Base-by-base conservation (phyloP, 371 early-diverging fungal genomes). In the Mortierella sp. region DNA sequence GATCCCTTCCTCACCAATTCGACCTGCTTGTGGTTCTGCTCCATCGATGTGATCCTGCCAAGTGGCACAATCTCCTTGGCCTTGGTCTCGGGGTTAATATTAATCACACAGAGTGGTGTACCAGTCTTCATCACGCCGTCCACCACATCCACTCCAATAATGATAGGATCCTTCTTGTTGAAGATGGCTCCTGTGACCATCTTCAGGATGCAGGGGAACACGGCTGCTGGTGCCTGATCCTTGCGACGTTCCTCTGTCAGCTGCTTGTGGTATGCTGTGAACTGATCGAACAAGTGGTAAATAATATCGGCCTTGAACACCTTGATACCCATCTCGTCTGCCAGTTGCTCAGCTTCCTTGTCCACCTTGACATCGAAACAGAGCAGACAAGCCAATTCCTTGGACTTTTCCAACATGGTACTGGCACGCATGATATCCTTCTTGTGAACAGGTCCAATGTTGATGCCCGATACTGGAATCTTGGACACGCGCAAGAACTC, bases 351-450 rank as follows among this genome's bases (percentile, higher is more conserved):
- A 1, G 98, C 99, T 31, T 99, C 99, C 79, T 92, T 94, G 67
- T 99, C 99, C 49, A 99, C 88, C 80, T 96, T 91, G 64, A 99
- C 98, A 86, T 99, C 99, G 86, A 99, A 99, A 76, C 97, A 96
- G n/a, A 99, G 88, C 84, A 99, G 90, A 40, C 93, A 92, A 0
- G 99, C 97, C 48, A 79, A 60, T 71, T 98, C 96, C 50, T 90
- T 91, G 44, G 94, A 92, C 58, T 88, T 88, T 65, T 98, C 98
- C 70, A 95, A 80, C 96, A 99, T 99, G 25, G 94, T 89, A 63
- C 92, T 87, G 43, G 97, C 93, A 46, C 94, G 94, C 61, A 95
- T 94, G 24, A 99, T 90, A 83, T 99, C 99, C 85, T 97, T 98
- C 80, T 95, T 99, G 86, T 96, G 96, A 3, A 99, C 95, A 31